Evolutionary conservation across 176 grass and related monocot species (phyloP).

Genomic region (Eremochloa ophiuroides): DNA sequence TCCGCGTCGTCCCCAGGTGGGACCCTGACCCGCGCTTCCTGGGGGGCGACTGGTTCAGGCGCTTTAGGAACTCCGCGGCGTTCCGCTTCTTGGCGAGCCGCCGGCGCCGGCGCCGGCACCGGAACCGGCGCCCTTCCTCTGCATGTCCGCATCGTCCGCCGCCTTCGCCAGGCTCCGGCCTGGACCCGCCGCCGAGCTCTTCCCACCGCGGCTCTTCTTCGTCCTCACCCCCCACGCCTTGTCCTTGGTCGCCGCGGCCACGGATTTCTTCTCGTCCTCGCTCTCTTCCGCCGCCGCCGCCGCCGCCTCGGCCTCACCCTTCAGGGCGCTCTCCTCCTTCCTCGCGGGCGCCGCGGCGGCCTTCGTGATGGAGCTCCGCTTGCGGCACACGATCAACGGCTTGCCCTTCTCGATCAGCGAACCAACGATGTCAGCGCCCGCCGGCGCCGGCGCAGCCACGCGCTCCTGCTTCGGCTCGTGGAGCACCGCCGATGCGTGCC

Average conservation of each 20-base stretch:
- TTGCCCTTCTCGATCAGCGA: slow-evolving; percentile 54
- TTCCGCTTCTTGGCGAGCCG: slow-evolving; percentile 54
- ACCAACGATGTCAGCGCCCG: slow-evolving; percentile 19
- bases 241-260: slow-evolving; percentile 12
- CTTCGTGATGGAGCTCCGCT: slow-evolving; percentile 77
- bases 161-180: slow-evolving; percentile 9
- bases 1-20: slow-evolving; percentile 32
- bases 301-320: neutral
- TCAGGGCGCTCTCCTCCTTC: slow-evolving; percentile 40
- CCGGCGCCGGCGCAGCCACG: neutral
- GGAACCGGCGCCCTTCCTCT: slow-evolving; percentile 5
- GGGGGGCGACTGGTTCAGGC: slow-evolving; percentile 55
- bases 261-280: slow-evolving; percentile 27
- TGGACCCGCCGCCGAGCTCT: neutral
- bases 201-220: slow-evolving; percentile 43
- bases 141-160: neutral
- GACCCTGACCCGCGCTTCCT: slow-evolving; percentile 40
- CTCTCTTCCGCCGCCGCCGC: neutral
- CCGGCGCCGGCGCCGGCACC: neutral
- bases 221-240: slow-evolving; percentile 51
- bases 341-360: neutral
- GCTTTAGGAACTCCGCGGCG: slow-evolving; percentile 76
- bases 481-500: slow-evolving; percentile 27
- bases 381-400: slow-evolving; percentile 75
- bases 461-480: slow-evolving; percentile 23